Base-by-base conservation (phyloP, 768 basidiomycete species). In the Termitomyces sp. region DNA sequence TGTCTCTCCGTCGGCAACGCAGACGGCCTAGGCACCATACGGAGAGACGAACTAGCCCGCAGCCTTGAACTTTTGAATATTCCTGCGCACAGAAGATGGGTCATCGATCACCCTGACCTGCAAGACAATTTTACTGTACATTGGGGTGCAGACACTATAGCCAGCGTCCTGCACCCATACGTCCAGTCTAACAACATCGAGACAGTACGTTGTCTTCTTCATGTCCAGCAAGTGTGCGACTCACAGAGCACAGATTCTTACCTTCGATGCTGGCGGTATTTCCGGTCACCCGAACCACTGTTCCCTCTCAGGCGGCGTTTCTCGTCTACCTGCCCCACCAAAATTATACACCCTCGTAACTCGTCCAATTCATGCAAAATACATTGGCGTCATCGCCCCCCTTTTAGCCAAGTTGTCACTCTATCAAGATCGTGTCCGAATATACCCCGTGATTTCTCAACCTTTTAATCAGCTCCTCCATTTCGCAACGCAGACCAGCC, bases 261-360 rank as follows among this genome's bases (percentile, higher is more conserved):
- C 93, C 0, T 97, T 96, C 67, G 95, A 97, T 70, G 58, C 73
- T 0, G 63, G 66, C 2, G 95, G 94, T 2, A 75, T 96, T 15
- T 92, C 94, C n/a, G 76, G 75, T 4, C 95, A 96, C 67, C 91
- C 91, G 2, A 97, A 97, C 68, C 95, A 97, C 71, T 78, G 75
- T 61, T 86, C 93, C 1, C 76, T 95, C 18, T 82, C 81, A 8
- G 68, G 72, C 22, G 89, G 87, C 41, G 81, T 79, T 39, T 68
- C 76, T 42, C 70, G 76, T 54, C 76, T 89, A 22, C 65, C 78
- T 52, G 37, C 61, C 65, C 66, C 65, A 41, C 74, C 74, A 13
- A 72, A 71, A 6, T 72, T 89, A 13, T 92, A 82, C 71, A 79
- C 80, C 33, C 81, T 94, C 37, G 69, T 82, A 66, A 84, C 87